Evolutionary conservation across 192 early-diverging fungal species (phyloP).

Genomic region (Podochytrium sp.): DNA sequence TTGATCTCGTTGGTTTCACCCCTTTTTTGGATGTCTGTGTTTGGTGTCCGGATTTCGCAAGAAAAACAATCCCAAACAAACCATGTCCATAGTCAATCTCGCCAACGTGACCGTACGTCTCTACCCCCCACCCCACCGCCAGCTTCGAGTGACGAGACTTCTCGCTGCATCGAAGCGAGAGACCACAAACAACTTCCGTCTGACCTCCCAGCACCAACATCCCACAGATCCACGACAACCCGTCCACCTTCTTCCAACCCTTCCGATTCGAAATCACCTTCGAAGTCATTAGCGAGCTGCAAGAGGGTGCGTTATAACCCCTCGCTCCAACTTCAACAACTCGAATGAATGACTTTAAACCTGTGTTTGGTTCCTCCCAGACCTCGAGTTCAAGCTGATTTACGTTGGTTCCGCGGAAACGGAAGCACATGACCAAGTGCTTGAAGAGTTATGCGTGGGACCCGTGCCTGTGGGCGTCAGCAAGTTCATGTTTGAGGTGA

Average conservation of each 20-base stretch:
- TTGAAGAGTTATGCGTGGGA: conserved; percentile 94
- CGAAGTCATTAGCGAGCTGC: conserved; percentile 85
- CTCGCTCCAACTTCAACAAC: neutral
- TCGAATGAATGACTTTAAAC: neutral
- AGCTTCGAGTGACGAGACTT: too few relatives aligned
- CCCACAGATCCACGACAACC: conserved; percentile 79
- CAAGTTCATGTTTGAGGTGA: conserved; percentile 91
- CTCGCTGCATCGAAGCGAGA: too few relatives aligned
- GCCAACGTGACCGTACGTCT: conserved; percentile 26
- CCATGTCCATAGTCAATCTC: conserved; percentile 31
- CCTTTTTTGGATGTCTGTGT: neutral
- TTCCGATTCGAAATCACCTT: conserved; percentile 98
- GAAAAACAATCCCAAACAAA: neutral
- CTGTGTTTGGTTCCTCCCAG: conserved; percentile 58
- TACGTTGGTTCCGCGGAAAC: conserved; percentile 91
- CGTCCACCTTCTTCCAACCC: conserved; percentile 75
- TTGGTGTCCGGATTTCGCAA: neutral
- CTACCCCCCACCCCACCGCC: neutral
- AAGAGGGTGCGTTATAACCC: conserved; percentile 68
- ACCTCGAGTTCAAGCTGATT: conserved; percentile 95
- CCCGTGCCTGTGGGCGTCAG: conserved; percentile 93
- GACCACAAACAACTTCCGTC: too few relatives aligned
- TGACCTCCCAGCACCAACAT: neutral
- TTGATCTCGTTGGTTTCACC: too few relatives aligned
- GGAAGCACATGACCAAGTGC: conserved; percentile 84